Evolutionary conservation across 805 yeast genomes (phyloP).

Genomic region (Saccharomycopsis sp.): DNA sequence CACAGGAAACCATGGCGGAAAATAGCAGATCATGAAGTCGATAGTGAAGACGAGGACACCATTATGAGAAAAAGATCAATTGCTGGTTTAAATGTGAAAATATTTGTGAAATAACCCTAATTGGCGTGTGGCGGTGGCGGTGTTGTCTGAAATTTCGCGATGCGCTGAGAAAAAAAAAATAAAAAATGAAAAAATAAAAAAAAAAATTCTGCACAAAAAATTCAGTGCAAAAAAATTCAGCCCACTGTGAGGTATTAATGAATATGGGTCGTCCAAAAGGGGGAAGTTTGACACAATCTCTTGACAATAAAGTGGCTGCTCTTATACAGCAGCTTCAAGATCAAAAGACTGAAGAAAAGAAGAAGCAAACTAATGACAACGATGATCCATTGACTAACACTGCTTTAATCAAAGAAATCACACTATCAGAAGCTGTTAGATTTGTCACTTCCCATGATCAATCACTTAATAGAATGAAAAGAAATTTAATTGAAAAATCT

Average conservation of each 20-base stretch:
- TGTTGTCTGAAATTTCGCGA: no score
- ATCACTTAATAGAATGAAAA: slow-evolving; percentile 13
- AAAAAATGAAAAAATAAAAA: background rate
- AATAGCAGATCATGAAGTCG: background rate
- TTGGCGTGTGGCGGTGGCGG: no score
- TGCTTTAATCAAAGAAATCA: slow-evolving; percentile 10
- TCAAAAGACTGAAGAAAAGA: slow-evolving; percentile 45
- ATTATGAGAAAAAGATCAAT: slow-evolving; percentile 6
- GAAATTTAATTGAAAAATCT: slow-evolving; percentile 16
- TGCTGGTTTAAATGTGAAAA: slow-evolving; percentile 13
- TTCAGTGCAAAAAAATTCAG: background rate
- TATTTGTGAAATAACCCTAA: background rate
- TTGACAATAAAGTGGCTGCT: slow-evolving; percentile 53
- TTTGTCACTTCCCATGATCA: slow-evolving; percentile 13
- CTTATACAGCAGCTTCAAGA: slow-evolving; percentile 52
- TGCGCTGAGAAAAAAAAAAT: background rate
- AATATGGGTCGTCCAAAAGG: background rate
- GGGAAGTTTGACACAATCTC: slow-evolving; percentile 24
- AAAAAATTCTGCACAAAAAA: background rate
- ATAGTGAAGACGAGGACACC: slow-evolving; percentile 8
- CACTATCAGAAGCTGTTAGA: slow-evolving; percentile 11
- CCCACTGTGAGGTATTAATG: background rate
- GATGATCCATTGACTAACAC: slow-evolving; percentile 28
- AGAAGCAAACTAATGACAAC: slow-evolving; percentile 7
- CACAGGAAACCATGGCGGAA: background rate